phyloP scores from a whole-genome alignment of 345 rosid species.

The Clarkia xantiana region DNA sequence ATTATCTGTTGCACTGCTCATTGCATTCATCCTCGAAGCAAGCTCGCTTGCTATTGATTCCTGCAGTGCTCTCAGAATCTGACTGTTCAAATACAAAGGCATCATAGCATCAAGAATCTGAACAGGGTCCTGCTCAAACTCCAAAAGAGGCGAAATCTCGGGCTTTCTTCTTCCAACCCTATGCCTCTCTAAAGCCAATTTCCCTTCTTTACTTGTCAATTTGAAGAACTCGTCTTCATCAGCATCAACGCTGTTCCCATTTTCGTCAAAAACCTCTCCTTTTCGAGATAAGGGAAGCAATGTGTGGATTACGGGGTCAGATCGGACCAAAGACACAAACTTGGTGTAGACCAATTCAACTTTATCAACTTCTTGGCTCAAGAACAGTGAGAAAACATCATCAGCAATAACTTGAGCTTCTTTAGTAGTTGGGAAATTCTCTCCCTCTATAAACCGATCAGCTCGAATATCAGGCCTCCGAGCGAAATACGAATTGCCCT shows the following conservation, averaged over 20 bases:
- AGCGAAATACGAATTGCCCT: slow-evolving; percentile 62
- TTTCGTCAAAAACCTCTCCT: slow-evolving; percentile 47
- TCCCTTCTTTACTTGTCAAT: slow-evolving; percentile 65
- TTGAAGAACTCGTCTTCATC: slow-evolving; percentile 74
- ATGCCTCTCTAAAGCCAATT: slow-evolving; percentile 46
- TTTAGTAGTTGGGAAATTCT: slow-evolving; percentile 54
- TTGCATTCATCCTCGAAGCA: slow-evolving; percentile 73
- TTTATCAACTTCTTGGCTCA: slow-evolving; percentile 72
- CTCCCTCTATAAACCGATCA: slow-evolving; percentile 40
- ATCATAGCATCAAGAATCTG: slow-evolving; percentile 91
- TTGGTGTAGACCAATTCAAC: slow-evolving; percentile 72
- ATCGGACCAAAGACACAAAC: slow-evolving; percentile 67
- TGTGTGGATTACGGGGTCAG: slow-evolving; percentile 60
- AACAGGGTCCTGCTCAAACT: slow-evolving; percentile 81
- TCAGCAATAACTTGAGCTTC: slow-evolving; percentile 82
- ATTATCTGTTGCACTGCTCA: slow-evolving; percentile 73
- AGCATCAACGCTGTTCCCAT: slow-evolving; percentile 60
- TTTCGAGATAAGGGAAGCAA: slow-evolving; percentile 43
- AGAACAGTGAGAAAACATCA: slow-evolving; percentile 57
- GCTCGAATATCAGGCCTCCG: slow-evolving; percentile 32
- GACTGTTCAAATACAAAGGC: slow-evolving; percentile 81
- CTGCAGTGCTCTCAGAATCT: slow-evolving; percentile 74
- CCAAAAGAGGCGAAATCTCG: slow-evolving; percentile 43
- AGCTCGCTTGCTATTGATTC: slow-evolving; percentile 83
- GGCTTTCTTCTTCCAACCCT: slow-evolving; percentile 16